Evolutionary conservation across 1,284 basidiomycete species (phyloP).

Genomic region (Vanrija pseudolonga): DNA sequence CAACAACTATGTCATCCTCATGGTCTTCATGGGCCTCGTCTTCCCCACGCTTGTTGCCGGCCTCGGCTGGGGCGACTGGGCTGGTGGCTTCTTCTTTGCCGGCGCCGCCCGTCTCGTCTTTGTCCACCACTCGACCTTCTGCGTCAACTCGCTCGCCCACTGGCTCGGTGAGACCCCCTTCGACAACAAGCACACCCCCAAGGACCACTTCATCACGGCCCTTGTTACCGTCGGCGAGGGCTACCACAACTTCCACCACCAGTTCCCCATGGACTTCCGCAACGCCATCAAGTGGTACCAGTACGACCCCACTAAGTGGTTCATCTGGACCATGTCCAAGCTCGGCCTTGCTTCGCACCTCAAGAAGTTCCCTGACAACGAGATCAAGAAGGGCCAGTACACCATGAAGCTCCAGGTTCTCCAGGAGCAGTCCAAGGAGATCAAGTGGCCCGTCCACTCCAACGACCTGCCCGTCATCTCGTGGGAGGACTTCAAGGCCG

Average conservation of each 20-base stretch:
- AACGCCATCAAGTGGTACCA: conserved; percentile 92
- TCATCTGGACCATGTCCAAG: conserved; percentile 65
- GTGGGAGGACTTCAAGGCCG: conserved; percentile 75
- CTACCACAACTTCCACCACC: conserved; percentile 93
- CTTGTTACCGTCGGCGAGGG: conserved; percentile 86
- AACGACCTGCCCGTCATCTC: conserved; percentile 73
- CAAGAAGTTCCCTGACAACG: conserved; percentile 90
- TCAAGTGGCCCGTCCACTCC: conserved; percentile 64
- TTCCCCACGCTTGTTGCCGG: conserved; percentile 75
- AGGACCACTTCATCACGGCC: conserved; percentile 81
- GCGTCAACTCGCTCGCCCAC: conserved; percentile 91
- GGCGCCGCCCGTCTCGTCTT: conserved; percentile 74
- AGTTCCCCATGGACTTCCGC: conserved; percentile 91
- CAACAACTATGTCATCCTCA: conserved; percentile 65
- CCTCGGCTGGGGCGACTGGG: conserved; percentile 75
- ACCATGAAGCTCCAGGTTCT: conserved; percentile 89
- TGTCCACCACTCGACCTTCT: conserved; percentile 93
- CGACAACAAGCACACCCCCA: conserved; percentile 92
- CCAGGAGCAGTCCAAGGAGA: conserved; percentile 63
- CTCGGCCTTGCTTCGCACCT: conserved; percentile 79
- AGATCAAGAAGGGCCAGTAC: conserved; percentile 83
- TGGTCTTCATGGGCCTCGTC: conserved; percentile 68
- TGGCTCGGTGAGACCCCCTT: conserved; percentile 89
- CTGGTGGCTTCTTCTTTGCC: conserved; percentile 82
- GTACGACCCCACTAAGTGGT: conserved; percentile 76